Conservation (phyloP, 805 yeast species). For the Kluyveromyces siamensis region DNA sequence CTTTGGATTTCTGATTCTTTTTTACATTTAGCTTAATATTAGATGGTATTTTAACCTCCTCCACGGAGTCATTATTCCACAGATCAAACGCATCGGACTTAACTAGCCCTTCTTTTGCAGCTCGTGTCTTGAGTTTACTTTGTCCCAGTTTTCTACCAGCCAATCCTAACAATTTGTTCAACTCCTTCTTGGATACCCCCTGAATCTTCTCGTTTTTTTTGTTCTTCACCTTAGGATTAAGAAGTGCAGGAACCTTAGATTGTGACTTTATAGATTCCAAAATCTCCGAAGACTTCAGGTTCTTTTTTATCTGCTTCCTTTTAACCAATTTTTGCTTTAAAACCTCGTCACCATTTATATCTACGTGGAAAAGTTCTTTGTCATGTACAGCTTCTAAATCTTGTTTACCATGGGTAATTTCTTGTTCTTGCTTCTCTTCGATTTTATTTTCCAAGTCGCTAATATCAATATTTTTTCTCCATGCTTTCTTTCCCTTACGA, state of each 20-base stretch:
- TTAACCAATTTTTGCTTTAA: slow-evolving; percentile 33
- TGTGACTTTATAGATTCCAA: slow-evolving; percentile 43
- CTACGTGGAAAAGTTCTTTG: slow-evolving; percentile 38
- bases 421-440: slow-evolving; percentile 58
- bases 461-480: slow-evolving; percentile 93
- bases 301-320: slow-evolving; percentile 32
- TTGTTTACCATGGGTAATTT: slow-evolving; percentile 27
- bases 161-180: slow-evolving; percentile 56
- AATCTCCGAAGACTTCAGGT: slow-evolving; percentile 58
- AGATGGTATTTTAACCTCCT: slow-evolving; percentile 19
- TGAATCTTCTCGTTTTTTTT: slow-evolving; percentile 37
- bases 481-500: slow-evolving; percentile 87
- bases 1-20: slow-evolving; percentile 14
- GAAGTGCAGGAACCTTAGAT: slow-evolving; percentile 68
- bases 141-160: slow-evolving; percentile 66
- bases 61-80: slow-evolving; percentile 46
- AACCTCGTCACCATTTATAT: slow-evolving; percentile 52
- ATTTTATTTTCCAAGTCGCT: slow-evolving; percentile 67
- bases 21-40: slow-evolving; percentile 20
- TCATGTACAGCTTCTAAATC: slow-evolving; percentile 19
- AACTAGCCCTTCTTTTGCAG: slow-evolving; percentile 52
- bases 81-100: slow-evolving; percentile 49
- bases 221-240: slow-evolving; percentile 28
- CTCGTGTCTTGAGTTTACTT: slow-evolving; percentile 39
- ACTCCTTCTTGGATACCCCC: slow-evolving; percentile 56